These are phyloP conservation scores for Blastobotrys arbuscula DNA, from an alignment of 1,139 yeast genomes.

Conservation along the genomic window DNA sequence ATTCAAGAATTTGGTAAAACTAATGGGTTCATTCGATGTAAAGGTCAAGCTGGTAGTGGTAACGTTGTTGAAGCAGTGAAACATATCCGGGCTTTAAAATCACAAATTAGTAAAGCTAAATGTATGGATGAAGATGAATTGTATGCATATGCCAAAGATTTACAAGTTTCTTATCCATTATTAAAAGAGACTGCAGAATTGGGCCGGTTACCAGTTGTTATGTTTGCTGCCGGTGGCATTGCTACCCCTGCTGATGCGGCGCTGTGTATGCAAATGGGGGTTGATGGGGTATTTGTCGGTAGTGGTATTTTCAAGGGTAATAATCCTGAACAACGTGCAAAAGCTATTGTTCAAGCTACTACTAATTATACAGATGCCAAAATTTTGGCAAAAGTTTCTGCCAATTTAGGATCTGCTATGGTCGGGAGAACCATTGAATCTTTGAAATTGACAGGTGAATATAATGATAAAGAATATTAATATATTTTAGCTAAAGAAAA, in stretches of 20 bases:
- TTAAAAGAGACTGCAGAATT: constrained; percentile 43
- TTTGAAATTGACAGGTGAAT: constrained; percentile 43
- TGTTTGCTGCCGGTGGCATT: constrained; percentile 88
- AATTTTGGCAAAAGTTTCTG: constrained; percentile 62
- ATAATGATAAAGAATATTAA: neutral
- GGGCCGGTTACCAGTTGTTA: constrained; percentile 76
- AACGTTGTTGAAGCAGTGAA: constrained; percentile 82
- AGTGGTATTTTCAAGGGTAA: constrained; percentile 77
- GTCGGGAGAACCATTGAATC: constrained; percentile 57
- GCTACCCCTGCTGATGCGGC: constrained; percentile 92
- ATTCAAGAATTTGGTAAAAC: constrained; percentile 82
- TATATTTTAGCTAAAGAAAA: too few species aligned
- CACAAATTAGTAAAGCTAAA: constrained; percentile 42
- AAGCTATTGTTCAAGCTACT: constrained; percentile 76
- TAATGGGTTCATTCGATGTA: constrained; percentile 55
- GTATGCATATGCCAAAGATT: constrained; percentile 48
- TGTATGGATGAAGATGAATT: constrained; percentile 44
- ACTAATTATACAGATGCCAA: constrained; percentile 65
- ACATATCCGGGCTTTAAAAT: constrained; percentile 38
- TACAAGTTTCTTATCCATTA: constrained; percentile 55
- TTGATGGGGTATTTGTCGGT: constrained; percentile 90
- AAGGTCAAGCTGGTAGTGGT: constrained; percentile 90
- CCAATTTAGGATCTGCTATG: constrained; percentile 74
- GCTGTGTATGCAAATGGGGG: constrained; percentile 83
- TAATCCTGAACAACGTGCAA: constrained; percentile 71